Evolutionary conservation across 2,329 filamentous ascomycete species (phyloP).

Genomic region (Microdochium bolleyi): DNA sequence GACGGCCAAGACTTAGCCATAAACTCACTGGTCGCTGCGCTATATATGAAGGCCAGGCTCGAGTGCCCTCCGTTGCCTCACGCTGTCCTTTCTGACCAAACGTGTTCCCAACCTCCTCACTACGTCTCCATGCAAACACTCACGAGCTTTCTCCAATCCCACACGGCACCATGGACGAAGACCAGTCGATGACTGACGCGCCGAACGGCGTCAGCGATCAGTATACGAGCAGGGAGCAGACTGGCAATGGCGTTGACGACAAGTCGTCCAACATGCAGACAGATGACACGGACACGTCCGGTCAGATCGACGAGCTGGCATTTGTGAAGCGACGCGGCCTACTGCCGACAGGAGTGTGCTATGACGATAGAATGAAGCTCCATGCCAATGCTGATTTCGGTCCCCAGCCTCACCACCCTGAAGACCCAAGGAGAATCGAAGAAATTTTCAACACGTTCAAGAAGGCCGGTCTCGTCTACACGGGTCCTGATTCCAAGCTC

Average conservation of each 20-base stretch:
- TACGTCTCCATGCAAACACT: not conserved
- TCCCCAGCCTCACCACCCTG: slow-evolving; percentile 75
- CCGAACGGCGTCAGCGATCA: not conserved
- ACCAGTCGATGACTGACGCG: slow-evolving; percentile 1
- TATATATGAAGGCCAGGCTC: no score
- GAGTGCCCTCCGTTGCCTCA: not conserved
- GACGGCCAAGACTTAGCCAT: no score
- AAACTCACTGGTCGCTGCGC: no score
- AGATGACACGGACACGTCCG: slow-evolving; percentile 15
- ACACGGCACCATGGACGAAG: not conserved
- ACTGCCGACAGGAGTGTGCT: slow-evolving; percentile 71
- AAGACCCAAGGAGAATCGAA: slow-evolving; percentile 87
- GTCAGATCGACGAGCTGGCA: slow-evolving; percentile 23
- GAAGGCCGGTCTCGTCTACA: slow-evolving; percentile 68
- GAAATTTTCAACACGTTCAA: slow-evolving; percentile 89
- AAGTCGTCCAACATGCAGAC: slow-evolving; percentile 17
- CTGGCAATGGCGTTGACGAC: not conserved
- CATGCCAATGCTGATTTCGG: slow-evolving; percentile 79
- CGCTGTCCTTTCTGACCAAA: not conserved
- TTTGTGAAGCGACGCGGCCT: slow-evolving; percentile 35
- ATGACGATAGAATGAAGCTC: slow-evolving; percentile 92
- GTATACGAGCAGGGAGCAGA: not conserved
- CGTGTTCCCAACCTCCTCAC: not conserved
- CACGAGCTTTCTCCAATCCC: not conserved
- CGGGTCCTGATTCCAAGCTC: slow-evolving; percentile 47